Evolutionary conservation across 441 rosid genomes (phyloP).

Genomic region (Brassica hybrid): DNA sequence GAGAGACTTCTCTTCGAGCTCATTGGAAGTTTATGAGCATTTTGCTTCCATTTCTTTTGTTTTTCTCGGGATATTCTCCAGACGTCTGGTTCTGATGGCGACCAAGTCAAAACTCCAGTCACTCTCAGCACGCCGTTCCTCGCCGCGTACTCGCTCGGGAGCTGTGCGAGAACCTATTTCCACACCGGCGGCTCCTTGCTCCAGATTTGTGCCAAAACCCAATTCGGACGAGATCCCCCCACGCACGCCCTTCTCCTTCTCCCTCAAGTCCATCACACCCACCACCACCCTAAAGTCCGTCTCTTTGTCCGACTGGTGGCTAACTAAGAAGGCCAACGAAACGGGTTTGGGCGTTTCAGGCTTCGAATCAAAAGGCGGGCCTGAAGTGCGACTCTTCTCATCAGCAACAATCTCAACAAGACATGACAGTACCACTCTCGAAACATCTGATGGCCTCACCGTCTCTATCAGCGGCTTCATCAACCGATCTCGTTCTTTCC

Average conservation of each 20-base stretch:
- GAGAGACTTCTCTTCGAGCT: too few relatives aligned
- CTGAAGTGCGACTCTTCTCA: constrained; percentile 45
- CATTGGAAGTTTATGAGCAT: too few relatives aligned
- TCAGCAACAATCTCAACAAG: constrained; percentile 50
- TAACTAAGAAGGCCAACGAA: constrained; percentile 39
- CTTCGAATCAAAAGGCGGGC: constrained; percentile 52
- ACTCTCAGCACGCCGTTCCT: constrained; percentile 14
- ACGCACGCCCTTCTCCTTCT: constrained; percentile 17
- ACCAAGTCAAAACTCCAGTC: neutral
- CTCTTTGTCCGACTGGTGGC: constrained; percentile 66
- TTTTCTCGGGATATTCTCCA: neutral
- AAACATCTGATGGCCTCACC: constrained; percentile 52
- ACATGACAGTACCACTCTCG: constrained; percentile 46
- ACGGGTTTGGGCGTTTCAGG: constrained; percentile 57
- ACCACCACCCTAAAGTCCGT: constrained; percentile 24
- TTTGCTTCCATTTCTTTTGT: too few relatives aligned
- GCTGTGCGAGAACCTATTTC: neutral
- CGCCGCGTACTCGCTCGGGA: constrained; percentile 11
- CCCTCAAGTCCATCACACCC: constrained; percentile 25
- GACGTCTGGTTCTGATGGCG: neutral
- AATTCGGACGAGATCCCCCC: neutral
- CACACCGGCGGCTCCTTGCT: constrained; percentile 13
- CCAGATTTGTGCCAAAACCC: constrained; percentile 3
- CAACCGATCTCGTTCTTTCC: constrained; percentile 38
- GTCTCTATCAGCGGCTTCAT: constrained; percentile 47